Base-by-base conservation (phyloP, 1,139 yeast genomes). In the Suhomyces guaymorum region DNA sequence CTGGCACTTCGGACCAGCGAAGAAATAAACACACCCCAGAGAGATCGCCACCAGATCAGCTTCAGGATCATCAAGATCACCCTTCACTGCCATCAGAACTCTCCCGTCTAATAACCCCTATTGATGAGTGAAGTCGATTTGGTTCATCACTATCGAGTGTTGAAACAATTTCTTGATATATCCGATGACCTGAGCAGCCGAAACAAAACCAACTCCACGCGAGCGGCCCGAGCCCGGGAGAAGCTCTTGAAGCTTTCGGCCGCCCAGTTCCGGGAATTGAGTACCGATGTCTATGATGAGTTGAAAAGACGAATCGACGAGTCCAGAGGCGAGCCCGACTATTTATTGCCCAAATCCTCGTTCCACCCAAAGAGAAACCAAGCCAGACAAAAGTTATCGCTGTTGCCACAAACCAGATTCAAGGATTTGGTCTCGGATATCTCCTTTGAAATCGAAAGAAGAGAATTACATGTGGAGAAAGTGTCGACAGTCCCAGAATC, bases 331-430 rank as follows among this genome's bases (percentile, higher is more conserved):
- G 78, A 76, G 49, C 80, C 85, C 4, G 82, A 78, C 42, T 79
- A 75, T 52, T 66, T 87, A 41, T 70, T 80, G 32, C 90, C 95
- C 4, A 76, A 75, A 54, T 70, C 78, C n/a, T 66, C 73, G 4
- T 88, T 88, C 62, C 98, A 94, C 57, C 94, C 95, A 22, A 90
- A 89, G 55, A 75, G 98, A 53, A 94, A 94, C 58, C 96, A 89
- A 59, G 98, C 98, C 3, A 76, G 99, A 49, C 90, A 87, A 55
- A 92, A 90, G 61, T 73, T 94, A 47, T 85, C 97, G 2, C 79
- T 88, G 28, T 73, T 94, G 42, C 94, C 96, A 1, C 81, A 82
- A 38, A 63, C 82, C 8, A 66, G 97, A 41, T 92, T 92, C 62
- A 82, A 82, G 52, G 98, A 92, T 57, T 75, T 94, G 54, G 95